Percentiles rank a stretch among this genome's conserved stretches.
Evolutionary conservation across 176 grass and related monocot genomes (phyloP).

Genomic region (Cenchrus americanus): DNA sequence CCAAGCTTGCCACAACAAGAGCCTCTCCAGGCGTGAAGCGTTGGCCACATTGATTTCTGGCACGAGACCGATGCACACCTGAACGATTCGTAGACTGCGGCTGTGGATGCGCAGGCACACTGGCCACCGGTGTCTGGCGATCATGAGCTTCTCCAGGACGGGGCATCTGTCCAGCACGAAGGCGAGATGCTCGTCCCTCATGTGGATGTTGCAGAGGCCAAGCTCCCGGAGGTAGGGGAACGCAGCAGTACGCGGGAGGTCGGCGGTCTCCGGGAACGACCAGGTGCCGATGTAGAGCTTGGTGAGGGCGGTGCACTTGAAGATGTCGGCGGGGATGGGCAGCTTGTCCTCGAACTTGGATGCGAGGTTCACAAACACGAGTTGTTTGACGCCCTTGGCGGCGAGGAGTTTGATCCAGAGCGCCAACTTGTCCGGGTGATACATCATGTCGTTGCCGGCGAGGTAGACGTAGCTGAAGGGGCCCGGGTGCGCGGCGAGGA

Average conservation of each 20-base stretch:
- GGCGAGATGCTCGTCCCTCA: not conserved
- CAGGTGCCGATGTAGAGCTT: conserved; percentile 3
- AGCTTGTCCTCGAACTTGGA: no score
- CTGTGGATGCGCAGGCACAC: not conserved
- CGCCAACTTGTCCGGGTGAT: no score
- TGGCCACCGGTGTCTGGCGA: not conserved
- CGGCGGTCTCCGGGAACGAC: not conserved
- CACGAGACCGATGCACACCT: not conserved
- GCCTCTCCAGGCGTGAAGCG: conserved; percentile 9
- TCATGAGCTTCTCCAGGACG: conserved; percentile 4
- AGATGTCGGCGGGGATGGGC: not conserved
- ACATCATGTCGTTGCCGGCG: no score
- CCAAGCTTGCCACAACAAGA: conserved; percentile 11
- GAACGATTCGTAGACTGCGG: not conserved
- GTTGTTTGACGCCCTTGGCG: no score
- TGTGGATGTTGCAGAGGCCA: not conserved
- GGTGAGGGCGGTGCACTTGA: not conserved
- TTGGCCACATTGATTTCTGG: not conserved
- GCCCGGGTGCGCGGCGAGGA: no score
- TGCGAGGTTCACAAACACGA: no score
- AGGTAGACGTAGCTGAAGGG: no score
- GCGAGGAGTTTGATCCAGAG: no score
- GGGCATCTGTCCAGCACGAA: conserved; percentile 5
- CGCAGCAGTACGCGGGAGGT: not conserved
- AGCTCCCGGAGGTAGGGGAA: conserved; percentile 1